Evolutionary conservation across 2,329 filamentous ascomycete species (phyloP).

Genomic region (Trichoderma cornu-damae): DNA sequence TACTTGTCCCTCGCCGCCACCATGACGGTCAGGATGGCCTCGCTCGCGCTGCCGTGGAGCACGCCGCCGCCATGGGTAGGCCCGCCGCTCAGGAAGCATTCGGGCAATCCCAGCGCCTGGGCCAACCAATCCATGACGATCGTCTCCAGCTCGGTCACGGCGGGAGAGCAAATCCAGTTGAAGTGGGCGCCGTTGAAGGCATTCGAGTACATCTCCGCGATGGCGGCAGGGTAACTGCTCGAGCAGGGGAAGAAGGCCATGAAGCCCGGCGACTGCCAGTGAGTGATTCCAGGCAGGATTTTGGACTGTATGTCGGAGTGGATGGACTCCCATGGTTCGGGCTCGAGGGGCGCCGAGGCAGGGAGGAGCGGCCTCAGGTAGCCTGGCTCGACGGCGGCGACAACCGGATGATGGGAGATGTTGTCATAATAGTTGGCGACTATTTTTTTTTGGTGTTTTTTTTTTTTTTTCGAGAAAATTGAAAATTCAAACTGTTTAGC

Average conservation of each 20-base stretch:
- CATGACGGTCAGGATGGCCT: constrained; percentile 81
- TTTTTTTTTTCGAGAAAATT: too few species aligned
- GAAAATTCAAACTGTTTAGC: too few species aligned
- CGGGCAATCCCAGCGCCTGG: constrained; percentile 66
- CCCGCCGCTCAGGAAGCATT: constrained; percentile 66
- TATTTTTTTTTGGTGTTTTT: constrained; percentile 37
- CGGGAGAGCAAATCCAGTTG: constrained; percentile 94
- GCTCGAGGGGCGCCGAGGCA: constrained; percentile 55
- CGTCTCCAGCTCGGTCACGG: constrained; percentile 89
- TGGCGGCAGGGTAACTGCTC: constrained; percentile 74
- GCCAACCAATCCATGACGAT: constrained; percentile 90
- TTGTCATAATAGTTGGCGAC: constrained; percentile 81
- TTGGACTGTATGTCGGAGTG: constrained; percentile 77
- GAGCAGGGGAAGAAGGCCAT: constrained; percentile 91
- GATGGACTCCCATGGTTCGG: constrained; percentile 72
- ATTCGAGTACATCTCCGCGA: constrained; percentile 88
- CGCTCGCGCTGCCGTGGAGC: constrained; percentile 88
- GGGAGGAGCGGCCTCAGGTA: constrained; percentile 81
- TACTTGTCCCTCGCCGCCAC: constrained; percentile 81
- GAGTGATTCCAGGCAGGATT: constrained; percentile 87
- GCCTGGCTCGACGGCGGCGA: constrained; percentile 75
- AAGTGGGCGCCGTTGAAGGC: constrained; percentile 88
- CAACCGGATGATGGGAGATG: constrained; percentile 63
- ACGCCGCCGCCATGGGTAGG: constrained; percentile 75
- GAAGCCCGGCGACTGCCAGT: constrained; percentile 93